Evolutionary conservation across 139 green algal species (phyloP), one percentile per base, ranked within the genome.

Genomic region (Mychonastes homosphaera): DNA sequence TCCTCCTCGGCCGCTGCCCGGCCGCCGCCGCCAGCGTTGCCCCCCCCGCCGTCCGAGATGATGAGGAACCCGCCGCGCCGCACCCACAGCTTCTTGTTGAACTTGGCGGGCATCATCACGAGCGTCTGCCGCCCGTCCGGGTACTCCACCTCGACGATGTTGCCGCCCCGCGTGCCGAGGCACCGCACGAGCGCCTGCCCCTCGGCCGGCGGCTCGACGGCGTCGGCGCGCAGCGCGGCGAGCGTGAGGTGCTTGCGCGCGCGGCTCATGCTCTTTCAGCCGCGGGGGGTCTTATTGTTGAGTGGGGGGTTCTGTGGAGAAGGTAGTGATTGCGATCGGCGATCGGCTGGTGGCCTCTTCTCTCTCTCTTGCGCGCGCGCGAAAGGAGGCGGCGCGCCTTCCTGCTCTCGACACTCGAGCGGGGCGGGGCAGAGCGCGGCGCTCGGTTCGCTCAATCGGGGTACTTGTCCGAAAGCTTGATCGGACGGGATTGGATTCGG

Each of bases 41-140:
- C 51, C 45, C 58, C 56, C 28, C 26, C 38, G 30, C 61, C 61
- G 4, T 57, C 53, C 34, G 85, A 71, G 0, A 88, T 54, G 2
- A 90, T 64, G 0, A 88, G 19, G 54, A 56, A 91, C 21, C 71
- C 79, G 28, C 83, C 83, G 8, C 74, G 71, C 18, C 70, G 69
- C 6, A 91, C 76, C 80, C 80, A 91, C 41, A 91, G 63, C 64
- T 87, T 88, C 41, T 84, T 85, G 66, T 87, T 81, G 58, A 91
- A 91, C 34, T 73, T 74, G 1, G 77, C 71, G 4, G 84, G 84
- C 65, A 91, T 74, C 21, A 91, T 43, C 34, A 62, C 67, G 23
- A 91, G 57, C 9, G 77, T 79, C 3, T 52, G 30, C 5, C 57
- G 48, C 3, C 82, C 79, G 41, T 86, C 63, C 0, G 79, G 71